Evolutionary conservation across 306 rosid genomes (phyloP).

Genomic region (Dryas alaskensis): DNA sequence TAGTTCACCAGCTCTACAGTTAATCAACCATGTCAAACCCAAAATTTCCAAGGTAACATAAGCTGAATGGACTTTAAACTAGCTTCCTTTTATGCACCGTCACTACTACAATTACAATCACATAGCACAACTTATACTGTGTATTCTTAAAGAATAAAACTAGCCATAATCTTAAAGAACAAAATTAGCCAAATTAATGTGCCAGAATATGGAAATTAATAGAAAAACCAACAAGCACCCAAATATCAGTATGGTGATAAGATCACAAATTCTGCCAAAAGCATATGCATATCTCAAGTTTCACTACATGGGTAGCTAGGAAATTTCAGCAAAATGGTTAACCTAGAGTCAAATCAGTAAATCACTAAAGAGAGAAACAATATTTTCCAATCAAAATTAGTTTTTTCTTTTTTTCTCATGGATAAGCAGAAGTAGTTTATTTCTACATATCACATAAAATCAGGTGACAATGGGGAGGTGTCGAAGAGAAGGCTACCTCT

Average conservation of each 20-base stretch:
- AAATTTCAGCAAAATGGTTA: background rate
- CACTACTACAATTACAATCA: background rate
- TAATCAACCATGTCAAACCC: background rate
- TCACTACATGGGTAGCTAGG: background rate
- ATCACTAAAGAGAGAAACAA: background rate
- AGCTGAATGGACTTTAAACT: background rate
- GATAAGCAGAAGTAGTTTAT: background rate
- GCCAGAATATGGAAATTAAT: no score
- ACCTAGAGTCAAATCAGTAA: background rate
- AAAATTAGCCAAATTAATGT: background rate
- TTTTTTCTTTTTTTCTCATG: background rate
- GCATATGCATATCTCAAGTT: background rate
- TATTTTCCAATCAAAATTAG: background rate
- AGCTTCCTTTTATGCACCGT: background rate
- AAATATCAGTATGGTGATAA: background rate
- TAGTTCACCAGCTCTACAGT: slow-evolving; percentile 37
- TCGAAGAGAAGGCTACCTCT: slow-evolving; percentile 14
- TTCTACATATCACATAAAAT: background rate
- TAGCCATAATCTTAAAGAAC: background rate
- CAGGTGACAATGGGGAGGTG: no score
- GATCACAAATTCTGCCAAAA: background rate
- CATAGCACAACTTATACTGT: background rate
- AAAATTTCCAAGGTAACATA: background rate
- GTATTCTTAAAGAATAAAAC: background rate
- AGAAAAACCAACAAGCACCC: background rate